These are phyloP conservation scores for Cladophialophora yegresii DNA, from an alignment of 2,329 filamentous ascomycete genomes.

Conservation along the genomic window DNA sequence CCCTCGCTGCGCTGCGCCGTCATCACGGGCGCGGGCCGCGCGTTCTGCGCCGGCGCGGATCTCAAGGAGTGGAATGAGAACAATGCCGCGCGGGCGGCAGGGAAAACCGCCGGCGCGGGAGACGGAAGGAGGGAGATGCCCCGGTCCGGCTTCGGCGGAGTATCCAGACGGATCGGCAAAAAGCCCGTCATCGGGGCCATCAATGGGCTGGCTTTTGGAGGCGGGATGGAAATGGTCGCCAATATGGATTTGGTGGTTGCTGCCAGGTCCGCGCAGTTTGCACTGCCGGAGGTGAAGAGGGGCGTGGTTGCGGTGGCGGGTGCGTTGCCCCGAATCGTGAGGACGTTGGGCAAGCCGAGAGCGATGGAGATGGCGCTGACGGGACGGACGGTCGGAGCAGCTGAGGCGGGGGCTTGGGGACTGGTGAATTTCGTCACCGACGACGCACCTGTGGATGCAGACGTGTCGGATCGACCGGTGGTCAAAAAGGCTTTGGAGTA, in stretches of 20 bases:
- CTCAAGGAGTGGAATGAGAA: conserved; percentile 47
- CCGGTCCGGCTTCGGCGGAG: conserved; percentile 44
- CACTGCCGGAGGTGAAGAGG: conserved; percentile 69
- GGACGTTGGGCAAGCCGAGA: conserved; percentile 65
- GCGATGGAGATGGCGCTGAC: conserved; percentile 73
- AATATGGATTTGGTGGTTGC: conserved; percentile 74
- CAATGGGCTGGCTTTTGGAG: conserved; percentile 72
- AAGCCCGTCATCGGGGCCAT: conserved; percentile 76
- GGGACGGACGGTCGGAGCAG: conserved; percentile 60
- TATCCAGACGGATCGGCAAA: conserved; percentile 62
- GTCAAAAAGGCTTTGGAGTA: conserved; percentile 56
- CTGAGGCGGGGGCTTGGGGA: conserved; percentile 65
- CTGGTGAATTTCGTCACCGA: conserved; percentile 55
- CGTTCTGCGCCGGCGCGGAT: conserved; percentile 51
- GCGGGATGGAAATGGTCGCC: conserved; percentile 73
- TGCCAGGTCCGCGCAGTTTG: conserved; percentile 58
- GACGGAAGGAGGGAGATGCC: conserved; percentile 34
- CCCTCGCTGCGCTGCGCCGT: conserved; percentile 46
- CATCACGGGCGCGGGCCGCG: conserved; percentile 46
- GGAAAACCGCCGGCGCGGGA: conserved; percentile 6
- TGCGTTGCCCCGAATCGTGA: conserved; percentile 67
- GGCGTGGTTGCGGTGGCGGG: conserved; percentile 72
- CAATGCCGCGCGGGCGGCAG: conserved; percentile 25
- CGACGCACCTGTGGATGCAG: conserved; percentile 26
- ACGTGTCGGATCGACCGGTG: conserved; percentile 26